Evolutionary conservation across 768 basidiomycete species (phyloP), one percentile per base, ranked within the genome.

Genomic region (Gloeopeniophorella convolvens): DNA sequence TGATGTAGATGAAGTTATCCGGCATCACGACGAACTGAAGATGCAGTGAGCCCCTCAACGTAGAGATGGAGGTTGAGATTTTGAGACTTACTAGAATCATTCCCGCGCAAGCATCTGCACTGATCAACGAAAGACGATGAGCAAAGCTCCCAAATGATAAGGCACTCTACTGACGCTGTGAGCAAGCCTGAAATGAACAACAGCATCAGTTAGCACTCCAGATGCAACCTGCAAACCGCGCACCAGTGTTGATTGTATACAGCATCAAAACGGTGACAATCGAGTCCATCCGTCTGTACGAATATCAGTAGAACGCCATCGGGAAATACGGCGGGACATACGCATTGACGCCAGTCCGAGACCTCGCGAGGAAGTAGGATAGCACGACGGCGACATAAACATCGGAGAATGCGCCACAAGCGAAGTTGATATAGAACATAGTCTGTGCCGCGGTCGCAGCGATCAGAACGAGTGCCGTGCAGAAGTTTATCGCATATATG

Each of bases 161-260:
- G 12, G 20, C 1, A 7, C 7, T 13, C 3, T 11, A 61, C 70
- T 43, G 48, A 76, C 75, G 68, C 53, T 13, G 56, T 68, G 26
- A 70, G 60, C 10, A 62, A 15, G 60, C 79, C 62, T 65, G 73
- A 66, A 28, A 69, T 24, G 1, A 27, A 21, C 32, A 11, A 4
- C 3, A 6, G 10, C 16, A 11, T n/a, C 4, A 13, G 6, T n/a
- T n/a, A n/a, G n/a, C n/a, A n/a, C n/a, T n/a, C n/a, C n/a, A n/a
- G n/a, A 16, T 28, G 6, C n/a, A 16, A 31, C 30, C 12, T 65
- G 30, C 70, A 64, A 23, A 28, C 33, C 12, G 23, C 56, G 71
- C 54, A 58, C 80, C 79, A 0, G 80, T 82, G 53, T 80, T 79
- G 45, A 81, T 67, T 2, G 73, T 69, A 51, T 78, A 81, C 26